Conservation (phyloP, 805 yeast species). For the Suhomyces emberorum region DNA sequence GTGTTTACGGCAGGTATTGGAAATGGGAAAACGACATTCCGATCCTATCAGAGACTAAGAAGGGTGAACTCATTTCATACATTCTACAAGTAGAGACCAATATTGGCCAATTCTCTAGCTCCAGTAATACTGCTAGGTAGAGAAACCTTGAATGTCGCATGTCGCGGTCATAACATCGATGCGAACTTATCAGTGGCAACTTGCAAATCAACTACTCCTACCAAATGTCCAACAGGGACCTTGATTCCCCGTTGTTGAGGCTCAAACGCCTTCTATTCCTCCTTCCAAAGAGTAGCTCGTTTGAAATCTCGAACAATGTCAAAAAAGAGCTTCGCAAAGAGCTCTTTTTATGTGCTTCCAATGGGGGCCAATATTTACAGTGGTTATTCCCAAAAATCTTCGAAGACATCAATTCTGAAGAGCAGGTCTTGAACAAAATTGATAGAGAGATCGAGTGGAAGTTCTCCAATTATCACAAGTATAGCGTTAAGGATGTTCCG, state of each 20-base stretch:
- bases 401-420: slow-evolving; percentile 3
- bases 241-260: not conserved
- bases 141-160: no score
- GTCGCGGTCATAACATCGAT: no score
- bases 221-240: not conserved
- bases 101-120: no score
- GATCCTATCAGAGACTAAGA: no score
- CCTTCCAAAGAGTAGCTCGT: slow-evolving; percentile 34
- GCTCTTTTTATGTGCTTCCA: slow-evolving; percentile 42
- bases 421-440: slow-evolving; percentile 7
- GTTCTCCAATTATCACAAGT: slow-evolving; percentile 26
- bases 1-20: no score
- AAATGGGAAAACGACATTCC: no score
- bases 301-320: slow-evolving; percentile 25
- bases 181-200: not conserved
- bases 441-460: slow-evolving; percentile 32
- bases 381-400: slow-evolving; percentile 37
- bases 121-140: not conserved
- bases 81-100: no score
- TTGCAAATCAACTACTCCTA: not conserved
- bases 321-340: slow-evolving; percentile 37
- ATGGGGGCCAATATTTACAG: slow-evolving; percentile 36
- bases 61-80: no score
- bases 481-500: slow-evolving; percentile 14
- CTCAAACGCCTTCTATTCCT: slow-evolving; percentile 34